Evolutionary conservation across 177 flowering plant species (phyloP), one percentile per base, ranked within the genome.

Genomic region (Vitis hybrid): DNA sequence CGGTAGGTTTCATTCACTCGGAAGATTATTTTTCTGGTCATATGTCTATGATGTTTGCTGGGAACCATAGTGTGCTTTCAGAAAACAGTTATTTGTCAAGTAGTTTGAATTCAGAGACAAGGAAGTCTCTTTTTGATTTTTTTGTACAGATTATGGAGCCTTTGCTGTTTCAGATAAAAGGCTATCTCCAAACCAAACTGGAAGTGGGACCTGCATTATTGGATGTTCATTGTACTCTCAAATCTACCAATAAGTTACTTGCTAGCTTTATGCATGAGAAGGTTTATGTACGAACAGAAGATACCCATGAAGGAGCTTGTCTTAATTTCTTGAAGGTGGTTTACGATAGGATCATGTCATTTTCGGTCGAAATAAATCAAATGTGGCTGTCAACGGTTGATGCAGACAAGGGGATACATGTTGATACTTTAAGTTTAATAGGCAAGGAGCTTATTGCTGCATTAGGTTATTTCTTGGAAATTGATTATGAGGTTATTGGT

Each of bases 81-180:
- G 83, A 67, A 27, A 72, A 70, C 60, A 69, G 68, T 76, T 21
- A 52, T 76, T 12, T 52, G 57, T 56, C 65, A 11, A 74, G 63
- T 79, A 71, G 72, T 64, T 64, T 84, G 65, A 82, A 76, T 61
- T 74, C 84, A 65, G 91, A 88, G 59, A 73, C 79, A 56, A 72
- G 91, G 27, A 91, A 82, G 66, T 78, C 86, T 35, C 69, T 92
- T 27, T 85, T 90, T 89, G 88, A 87, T 76, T 81, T 87, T 68
- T 88, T 91, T 81, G 87, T 83, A 60, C 88, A 77, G 75, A 81
- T 85, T 65, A 73, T 86, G 88, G 91, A 91, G 74, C 92, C 91
- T 75, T 81, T 89, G 52, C 50, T 89, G 69, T 68, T 73, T 15
- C 71, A 85, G 69, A 66, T 87, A 32, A 66, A 76, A 75, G 72